Evolutionary conservation across 495 filamentous ascomycete genomes (phyloP).

Genomic region (Margaritispora aquatica): DNA sequence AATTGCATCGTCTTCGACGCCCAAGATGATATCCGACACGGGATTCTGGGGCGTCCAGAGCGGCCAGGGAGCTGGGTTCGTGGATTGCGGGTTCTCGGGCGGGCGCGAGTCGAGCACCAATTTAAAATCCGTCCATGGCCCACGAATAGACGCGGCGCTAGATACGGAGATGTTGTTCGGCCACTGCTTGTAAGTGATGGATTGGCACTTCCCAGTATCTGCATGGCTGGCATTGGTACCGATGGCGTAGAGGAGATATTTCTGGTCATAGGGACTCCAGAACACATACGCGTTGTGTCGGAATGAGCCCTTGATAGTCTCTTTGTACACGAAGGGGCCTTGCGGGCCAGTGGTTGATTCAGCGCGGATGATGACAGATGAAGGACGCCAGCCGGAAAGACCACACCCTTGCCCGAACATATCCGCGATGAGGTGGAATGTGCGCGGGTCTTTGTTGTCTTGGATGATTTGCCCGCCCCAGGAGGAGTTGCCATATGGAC

Average conservation of each 20-base stretch:
- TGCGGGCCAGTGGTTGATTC: slow-evolving; percentile 30
- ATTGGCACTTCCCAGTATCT: no score
- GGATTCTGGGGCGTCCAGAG: slow-evolving; percentile 3
- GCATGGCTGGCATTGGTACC: slow-evolving; percentile 20
- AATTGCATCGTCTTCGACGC: slow-evolving; percentile 22
- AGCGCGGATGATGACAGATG: slow-evolving; percentile 31
- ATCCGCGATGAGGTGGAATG: slow-evolving; percentile 31
- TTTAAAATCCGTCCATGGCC: slow-evolving; percentile 11
- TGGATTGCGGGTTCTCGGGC: no score
- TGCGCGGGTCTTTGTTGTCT: slow-evolving; percentile 24
- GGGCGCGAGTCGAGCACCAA: slow-evolving; percentile 13
- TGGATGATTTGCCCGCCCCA: slow-evolving; percentile 34
- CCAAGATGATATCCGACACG: slow-evolving; percentile 13
- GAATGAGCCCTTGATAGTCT: slow-evolving; percentile 29
- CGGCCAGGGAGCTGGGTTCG: slow-evolving; percentile 30
- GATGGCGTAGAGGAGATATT: slow-evolving; percentile 33
- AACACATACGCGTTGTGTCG: slow-evolving; percentile 34
- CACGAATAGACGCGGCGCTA: slow-evolving; percentile 16
- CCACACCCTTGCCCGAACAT: slow-evolving; percentile 33
- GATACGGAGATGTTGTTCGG: slow-evolving; percentile 11
- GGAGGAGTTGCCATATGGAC: slow-evolving; percentile 28
- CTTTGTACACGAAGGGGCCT: slow-evolving; percentile 31
- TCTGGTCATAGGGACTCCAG: slow-evolving; percentile 29
- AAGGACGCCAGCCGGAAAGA: slow-evolving; percentile 32
- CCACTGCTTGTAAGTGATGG: no score